Conservation (phyloP, 352 stramenopile genomes). For the Phytophthora hybrid region DNA sequence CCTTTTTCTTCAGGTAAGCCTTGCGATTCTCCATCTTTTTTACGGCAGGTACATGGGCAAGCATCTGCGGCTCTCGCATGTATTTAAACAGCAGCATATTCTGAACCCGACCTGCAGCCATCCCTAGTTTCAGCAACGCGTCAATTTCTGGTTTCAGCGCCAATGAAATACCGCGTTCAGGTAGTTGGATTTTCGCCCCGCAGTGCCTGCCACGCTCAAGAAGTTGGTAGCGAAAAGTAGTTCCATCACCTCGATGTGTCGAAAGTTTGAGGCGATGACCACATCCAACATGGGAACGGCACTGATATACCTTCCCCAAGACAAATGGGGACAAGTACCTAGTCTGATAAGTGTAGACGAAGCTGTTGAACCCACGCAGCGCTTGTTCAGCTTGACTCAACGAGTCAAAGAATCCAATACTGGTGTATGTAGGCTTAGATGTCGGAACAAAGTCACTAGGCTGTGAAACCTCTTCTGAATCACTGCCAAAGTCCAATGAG, state of each 20-base stretch:
- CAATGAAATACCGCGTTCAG: not conserved
- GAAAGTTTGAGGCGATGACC: too few species aligned
- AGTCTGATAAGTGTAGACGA: slow-evolving; percentile 14
- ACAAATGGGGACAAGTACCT: slow-evolving; percentile 7
- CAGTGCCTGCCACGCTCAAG: slow-evolving; percentile 7
- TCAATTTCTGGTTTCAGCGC: not conserved
- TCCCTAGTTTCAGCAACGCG: not conserved
- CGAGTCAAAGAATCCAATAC: not conserved
- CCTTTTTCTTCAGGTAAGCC: not conserved
- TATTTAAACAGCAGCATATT: slow-evolving; percentile 8
- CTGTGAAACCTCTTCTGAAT: too few species aligned
- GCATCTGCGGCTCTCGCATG: not conserved
- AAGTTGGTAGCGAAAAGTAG: slow-evolving; percentile 5
- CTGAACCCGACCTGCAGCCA: not conserved
- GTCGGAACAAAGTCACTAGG: too few species aligned
- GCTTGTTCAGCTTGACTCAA: slow-evolving; percentile 1
- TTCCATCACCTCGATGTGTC: not conserved
- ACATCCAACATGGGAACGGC: slow-evolving; percentile 8
- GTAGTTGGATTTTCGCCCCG: not conserved
- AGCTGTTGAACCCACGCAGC: slow-evolving; percentile 10
- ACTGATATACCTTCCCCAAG: slow-evolving; percentile 11
- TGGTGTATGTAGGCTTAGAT: not conserved
- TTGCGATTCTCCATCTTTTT: not conserved
- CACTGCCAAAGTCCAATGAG: too few species aligned
- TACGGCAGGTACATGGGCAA: not conserved